Evolutionary conservation across 2,329 filamentous ascomycete species (phyloP), one percentile per base, ranked within the genome.

Genomic region (Hypoxylon sp.): DNA sequence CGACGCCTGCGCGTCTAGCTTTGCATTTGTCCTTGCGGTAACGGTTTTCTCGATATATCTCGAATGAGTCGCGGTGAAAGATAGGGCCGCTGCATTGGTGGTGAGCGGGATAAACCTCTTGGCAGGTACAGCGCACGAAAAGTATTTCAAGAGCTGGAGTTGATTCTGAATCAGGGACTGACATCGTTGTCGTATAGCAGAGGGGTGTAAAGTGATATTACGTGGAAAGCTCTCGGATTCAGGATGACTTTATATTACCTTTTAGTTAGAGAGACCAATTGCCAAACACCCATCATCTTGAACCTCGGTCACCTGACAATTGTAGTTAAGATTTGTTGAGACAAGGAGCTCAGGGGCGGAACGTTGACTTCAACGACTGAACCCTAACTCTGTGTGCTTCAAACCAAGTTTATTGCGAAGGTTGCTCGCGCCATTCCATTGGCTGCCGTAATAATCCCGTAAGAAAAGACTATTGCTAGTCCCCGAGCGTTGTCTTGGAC

Each of bases 11-110:
- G 10, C 27, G 42, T 7, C n/a, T 49, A 20, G n/a, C 20, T 14
- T 11, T 31, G 30, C 33, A 25, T 14, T 25, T 33, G 2, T 17
- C n/a, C 22, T 51, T 66, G 30, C 58, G 53, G n/a, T 30, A 53
- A 6, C 59, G 51, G 22, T n/a, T 58, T 31, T 63, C 46, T 25
- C 60, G 51, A 42, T 69, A 56, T 37, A 69, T 37, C 6, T 69
- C 63, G 59, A 66, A 66, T n/a, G 67, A 67, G 25, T 66, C 63
- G 11, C 67, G 67, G 48, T 65, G 51, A 13, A 54, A 61, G 11
- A 46, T n/a, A 25, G 50, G 35, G n/a, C 61, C 48, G 14, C 33
- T 48, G 31, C 33, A 40, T 30, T 13, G 10, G 13, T 40, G 42
- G 2, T 27, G 27, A 3, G 40, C 20, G 33, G 44, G 25, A 17